Evolutionary conservation across 495 filamentous ascomycete genomes (phyloP).

Genomic region (Thermothielavioides terrestris): DNA sequence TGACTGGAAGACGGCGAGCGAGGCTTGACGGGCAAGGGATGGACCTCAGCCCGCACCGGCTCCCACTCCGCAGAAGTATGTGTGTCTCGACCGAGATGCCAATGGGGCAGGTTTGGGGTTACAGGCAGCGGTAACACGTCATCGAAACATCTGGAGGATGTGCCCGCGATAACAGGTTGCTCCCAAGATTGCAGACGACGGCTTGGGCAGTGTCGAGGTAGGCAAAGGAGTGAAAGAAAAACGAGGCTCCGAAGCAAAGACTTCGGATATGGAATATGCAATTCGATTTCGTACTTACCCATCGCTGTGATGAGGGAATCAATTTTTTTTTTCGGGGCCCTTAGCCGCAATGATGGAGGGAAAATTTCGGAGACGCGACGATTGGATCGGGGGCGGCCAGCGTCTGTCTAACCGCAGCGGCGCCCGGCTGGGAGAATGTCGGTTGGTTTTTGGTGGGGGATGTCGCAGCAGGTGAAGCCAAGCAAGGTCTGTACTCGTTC

Average conservation of each 20-base stretch:
- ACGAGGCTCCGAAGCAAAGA: constrained; percentile 1
- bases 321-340: constrained; percentile 26
- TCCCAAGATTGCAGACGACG: constrained; percentile 5
- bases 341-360: constrained; percentile 36
- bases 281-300: constrained; percentile 35
- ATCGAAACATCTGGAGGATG: constrained; percentile 33
- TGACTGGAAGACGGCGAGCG: constrained; percentile 21
- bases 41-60: background rate
- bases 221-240: background rate
- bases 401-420: constrained; percentile 21
- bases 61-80: constrained; percentile 8
- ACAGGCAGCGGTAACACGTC: constrained; percentile 35
- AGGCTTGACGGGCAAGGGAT: constrained; percentile 16
- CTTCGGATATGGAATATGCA: constrained; percentile 13
- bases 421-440: constrained; percentile 12
- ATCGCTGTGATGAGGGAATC: constrained; percentile 26
- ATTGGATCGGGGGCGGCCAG: constrained; percentile 23
- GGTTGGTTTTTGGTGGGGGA: constrained; percentile 12
- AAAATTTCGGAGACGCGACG: constrained; percentile 27
- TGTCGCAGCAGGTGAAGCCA: constrained; percentile 17
- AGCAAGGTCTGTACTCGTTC: constrained; percentile 20
- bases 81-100: constrained; percentile 18
- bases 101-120: constrained; percentile 16
- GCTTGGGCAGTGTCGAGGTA: background rate
- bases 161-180: constrained; percentile 22